A percentile compares a stretch with the other conserved stretches of the same genome.
Conservation (phyloP, 495 filamentous ascomycete genomes). For the Eremomyces bilateralis region DNA sequence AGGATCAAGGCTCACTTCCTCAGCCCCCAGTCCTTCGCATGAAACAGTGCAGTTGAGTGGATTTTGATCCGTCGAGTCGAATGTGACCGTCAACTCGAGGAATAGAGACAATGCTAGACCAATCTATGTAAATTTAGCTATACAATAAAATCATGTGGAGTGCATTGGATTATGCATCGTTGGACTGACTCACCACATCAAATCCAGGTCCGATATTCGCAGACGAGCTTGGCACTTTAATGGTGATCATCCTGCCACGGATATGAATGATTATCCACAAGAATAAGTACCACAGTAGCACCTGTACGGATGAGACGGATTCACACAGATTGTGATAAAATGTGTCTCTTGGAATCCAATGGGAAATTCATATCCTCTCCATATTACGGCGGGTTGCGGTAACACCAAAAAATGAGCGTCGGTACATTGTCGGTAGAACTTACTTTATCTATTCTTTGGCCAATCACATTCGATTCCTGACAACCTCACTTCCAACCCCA, state of each 20-base stretch:
- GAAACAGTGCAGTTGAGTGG: slow-evolving; percentile 73
- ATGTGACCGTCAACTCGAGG: slow-evolving; percentile 60
- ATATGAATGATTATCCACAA: too few species aligned
- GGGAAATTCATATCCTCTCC: too few species aligned
- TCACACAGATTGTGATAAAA: too few species aligned
- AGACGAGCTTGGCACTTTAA: slow-evolving; percentile 55
- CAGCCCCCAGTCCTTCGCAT: slow-evolving; percentile 67
- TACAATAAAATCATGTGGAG: not conserved
- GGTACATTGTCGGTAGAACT: too few species aligned
- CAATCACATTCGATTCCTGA: too few species aligned
- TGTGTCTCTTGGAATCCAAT: too few species aligned
- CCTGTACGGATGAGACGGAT: too few species aligned
- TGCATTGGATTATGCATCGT: not conserved
- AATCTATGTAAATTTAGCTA: slow-evolving; percentile 24
- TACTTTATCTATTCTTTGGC: too few species aligned
- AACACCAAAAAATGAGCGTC: too few species aligned
- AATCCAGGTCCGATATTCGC: slow-evolving; percentile 95
- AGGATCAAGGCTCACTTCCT: slow-evolving; percentile 53
- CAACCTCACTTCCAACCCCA: too few species aligned
- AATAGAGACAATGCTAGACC: slow-evolving; percentile 80
- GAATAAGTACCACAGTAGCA: too few species aligned
- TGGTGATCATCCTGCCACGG: slow-evolving; percentile 2
- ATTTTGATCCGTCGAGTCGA: slow-evolving; percentile 29
- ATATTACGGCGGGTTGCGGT: too few species aligned
- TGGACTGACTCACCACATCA: slow-evolving; percentile 52